Conservation (phyloP, 1,139 yeast species). For the Blastobotrys ciferrii region DNA sequence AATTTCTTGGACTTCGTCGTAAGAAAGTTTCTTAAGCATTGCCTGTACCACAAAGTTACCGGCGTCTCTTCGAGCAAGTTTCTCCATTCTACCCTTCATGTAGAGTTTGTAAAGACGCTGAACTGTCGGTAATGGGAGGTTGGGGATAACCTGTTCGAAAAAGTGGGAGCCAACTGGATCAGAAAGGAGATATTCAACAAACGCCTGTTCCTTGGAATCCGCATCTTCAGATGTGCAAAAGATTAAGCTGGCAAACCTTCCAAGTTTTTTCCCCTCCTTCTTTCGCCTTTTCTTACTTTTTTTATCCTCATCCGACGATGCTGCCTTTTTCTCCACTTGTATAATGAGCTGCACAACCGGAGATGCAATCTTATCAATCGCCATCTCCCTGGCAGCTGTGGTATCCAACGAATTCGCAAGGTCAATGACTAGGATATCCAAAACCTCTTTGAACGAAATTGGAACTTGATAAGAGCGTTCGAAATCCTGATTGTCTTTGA, state of each 20-base stretch:
- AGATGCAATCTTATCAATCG: constrained; percentile 78
- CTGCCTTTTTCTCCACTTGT: constrained; percentile 35
- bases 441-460: constrained; percentile 56
- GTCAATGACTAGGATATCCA: constrained; percentile 31
- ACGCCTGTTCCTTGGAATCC: constrained; percentile 70
- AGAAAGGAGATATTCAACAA: constrained; percentile 77
- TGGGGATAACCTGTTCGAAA: constrained; percentile 63
- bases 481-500: constrained; percentile 55
- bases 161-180: constrained; percentile 93
- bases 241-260: constrained; percentile 29
- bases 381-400: constrained; percentile 59
- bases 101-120: constrained; percentile 68
- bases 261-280: constrained; percentile 9
- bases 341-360: constrained; percentile 82
- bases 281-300: constrained; percentile 19
- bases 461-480: constrained; percentile 68
- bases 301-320: constrained; percentile 16
- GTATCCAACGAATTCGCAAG: constrained; percentile 43
- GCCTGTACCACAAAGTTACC: constrained; percentile 83
- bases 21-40: constrained; percentile 56
- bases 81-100: constrained; percentile 70
- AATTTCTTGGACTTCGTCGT: constrained; percentile 58
- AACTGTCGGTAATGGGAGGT: constrained; percentile 62
- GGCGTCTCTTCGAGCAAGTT: constrained; percentile 73
- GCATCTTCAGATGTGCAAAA: constrained; percentile 42